Base-by-base conservation (phyloP, 2,329 filamentous ascomycete species). In the Orbilia blumenaviensis region DNA sequence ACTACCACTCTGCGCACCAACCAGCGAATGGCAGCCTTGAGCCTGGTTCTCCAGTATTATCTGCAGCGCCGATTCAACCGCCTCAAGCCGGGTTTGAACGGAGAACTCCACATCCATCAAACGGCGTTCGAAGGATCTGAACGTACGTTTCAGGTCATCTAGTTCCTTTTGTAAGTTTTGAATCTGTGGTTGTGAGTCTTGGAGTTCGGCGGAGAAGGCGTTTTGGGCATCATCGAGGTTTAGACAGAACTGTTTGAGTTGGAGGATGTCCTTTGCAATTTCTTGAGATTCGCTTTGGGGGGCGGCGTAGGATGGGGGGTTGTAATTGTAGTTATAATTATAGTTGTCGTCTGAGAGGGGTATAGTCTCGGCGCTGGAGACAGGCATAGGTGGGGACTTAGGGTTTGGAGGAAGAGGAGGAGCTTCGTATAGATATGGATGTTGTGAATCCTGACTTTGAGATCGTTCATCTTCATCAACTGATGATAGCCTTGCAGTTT, bases 221-320 rank as follows among this genome's bases (percentile, higher is more conserved):
- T 75, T 63, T 46, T 75, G 63, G 8, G 36, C 29, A 10, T 75
- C 71, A 29, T 50, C 61, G 36, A 75, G 56, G 14, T 46, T 56
- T 27, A 75, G 56, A 23, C 71, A 75, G 52, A 75, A 75, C 5
- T 48, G 54, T 58, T 75, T 75, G 14, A 75, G 7, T 21, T 23
- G 14, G 12, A 60, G 61, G 18, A 75, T 68, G 34, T 75, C 71
- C 25, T 75, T 27, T n/a, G 64, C 32, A 3, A 75, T 36, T 10
- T 64, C 56, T 9, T 52, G n/a, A n/a, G n/a, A n/a, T n/a, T n/a
- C n/a, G n/a, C n/a, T n/a, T n/a, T n/a, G 16, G 18, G 25, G 44
- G 21, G 12, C 42, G 27, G 41, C 32, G 18, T 8, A 34, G 18
- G n/a, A 7, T 14, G 36, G 18, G 44, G 42, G 9, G 42, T 50